These are phyloP conservation scores for Logfia minima DNA, from an alignment of 129 eudicot species.

Conservation along the genomic window DNA sequence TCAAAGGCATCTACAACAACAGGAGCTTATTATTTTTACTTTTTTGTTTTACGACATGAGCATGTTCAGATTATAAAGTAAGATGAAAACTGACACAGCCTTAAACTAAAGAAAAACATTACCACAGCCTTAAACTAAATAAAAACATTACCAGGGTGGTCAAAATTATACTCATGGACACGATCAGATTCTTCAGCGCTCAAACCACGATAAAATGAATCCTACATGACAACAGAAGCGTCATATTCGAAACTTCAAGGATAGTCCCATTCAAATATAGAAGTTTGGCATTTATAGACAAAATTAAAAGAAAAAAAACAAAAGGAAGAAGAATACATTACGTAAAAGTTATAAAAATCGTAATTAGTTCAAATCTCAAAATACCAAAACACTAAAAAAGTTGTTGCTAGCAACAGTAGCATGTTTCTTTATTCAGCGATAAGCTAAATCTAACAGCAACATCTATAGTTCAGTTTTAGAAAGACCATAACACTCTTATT, in stretches of 20 bases:
- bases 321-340: not conserved
- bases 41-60: not conserved
- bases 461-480: not conserved
- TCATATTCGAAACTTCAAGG: constrained; percentile 20
- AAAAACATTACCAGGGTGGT: constrained; percentile 85
- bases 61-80: not conserved
- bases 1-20: constrained; percentile 90
- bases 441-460: not conserved
- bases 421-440: not conserved
- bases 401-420: not conserved
- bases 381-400: not conserved
- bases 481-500: not conserved
- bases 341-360: not conserved
- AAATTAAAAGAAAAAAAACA: too few species aligned
- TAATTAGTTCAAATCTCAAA: not conserved
- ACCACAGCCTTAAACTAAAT: constrained; percentile 12
- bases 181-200: constrained; percentile 76
- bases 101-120: constrained; percentile 20
- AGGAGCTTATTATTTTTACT: not conserved
- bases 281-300: constrained; percentile 11
- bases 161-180: constrained; percentile 92
- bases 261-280: constrained; percentile 9
- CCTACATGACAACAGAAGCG: constrained; percentile 43
- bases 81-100: not conserved
- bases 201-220: constrained; percentile 96